Conservation (phyloP, 129 eudicot genomes). For the Deinandra increscens region DNA sequence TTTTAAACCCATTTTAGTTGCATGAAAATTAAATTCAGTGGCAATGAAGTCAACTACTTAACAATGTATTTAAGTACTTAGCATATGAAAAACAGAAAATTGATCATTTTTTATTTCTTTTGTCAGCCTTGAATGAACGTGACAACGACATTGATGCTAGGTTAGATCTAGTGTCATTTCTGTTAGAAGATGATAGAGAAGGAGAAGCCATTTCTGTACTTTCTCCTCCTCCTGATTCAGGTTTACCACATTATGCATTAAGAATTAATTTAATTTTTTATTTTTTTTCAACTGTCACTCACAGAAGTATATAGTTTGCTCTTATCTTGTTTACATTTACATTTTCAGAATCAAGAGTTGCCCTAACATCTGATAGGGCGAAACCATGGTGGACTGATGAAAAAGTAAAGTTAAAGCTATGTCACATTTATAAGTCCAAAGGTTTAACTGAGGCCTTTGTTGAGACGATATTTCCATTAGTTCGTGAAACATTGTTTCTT, state of each 20-base stretch:
- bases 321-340: slow-evolving; percentile 6
- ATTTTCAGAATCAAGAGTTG: slow-evolving; percentile 43
- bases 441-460: slow-evolving; percentile 67
- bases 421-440: slow-evolving; percentile 58
- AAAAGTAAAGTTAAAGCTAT: slow-evolving; percentile 69
- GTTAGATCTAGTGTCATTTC: slow-evolving; percentile 66
- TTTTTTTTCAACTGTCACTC: not conserved
- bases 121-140: slow-evolving; percentile 58
- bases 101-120: slow-evolving; percentile 2
- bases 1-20: not conserved
- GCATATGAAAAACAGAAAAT: not conserved
- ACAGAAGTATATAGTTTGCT: not conserved
- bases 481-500: slow-evolving; percentile 68
- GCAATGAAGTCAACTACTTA: not conserved
- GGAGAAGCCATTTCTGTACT: slow-evolving; percentile 82
- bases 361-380: slow-evolving; percentile 29
- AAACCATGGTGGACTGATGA: slow-evolving; percentile 72
- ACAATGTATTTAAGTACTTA: not conserved
- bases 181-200: slow-evolving; percentile 61
- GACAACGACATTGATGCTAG: slow-evolving; percentile 67
- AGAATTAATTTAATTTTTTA: not conserved
- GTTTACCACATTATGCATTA: slow-evolving; percentile 30
- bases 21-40: not conserved
- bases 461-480: slow-evolving; percentile 66
- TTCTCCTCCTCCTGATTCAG: slow-evolving; percentile 63